Evolutionary conservation across 78 protist species (phyloP), one percentile per base, ranked within the genome.

Genomic region (Andalucia godoyi): DNA sequence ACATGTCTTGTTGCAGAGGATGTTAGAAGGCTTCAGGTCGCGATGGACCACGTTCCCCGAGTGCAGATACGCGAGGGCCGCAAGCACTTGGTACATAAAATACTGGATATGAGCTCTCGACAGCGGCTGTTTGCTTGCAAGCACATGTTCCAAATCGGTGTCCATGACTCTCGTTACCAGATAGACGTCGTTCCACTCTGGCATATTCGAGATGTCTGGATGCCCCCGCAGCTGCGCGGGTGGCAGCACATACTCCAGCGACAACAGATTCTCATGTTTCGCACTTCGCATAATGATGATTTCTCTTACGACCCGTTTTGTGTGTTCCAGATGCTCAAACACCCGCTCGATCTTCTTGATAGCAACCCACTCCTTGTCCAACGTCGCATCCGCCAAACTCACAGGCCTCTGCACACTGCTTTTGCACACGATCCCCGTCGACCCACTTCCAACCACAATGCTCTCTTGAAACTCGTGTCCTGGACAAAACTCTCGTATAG

Each of bases 231-330:
- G 59, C 34, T 63, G 23, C 13, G 6, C n/a, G 27, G 69, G 69
- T n/a, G 66, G 63, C 34, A 71, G 47, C 46, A 71, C 7, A 55
- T 67, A 59, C 33, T 15, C 58, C 50, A 71, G 7, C n/a, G 66
- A 3, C 27, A 71, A 37, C 38, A 71, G 59, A 33, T 67, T 57
- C 36, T 67, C 60, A 47, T 67, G 73, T 13, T 58, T 47, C n/a
- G n/a, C n/a, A n/a, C n/a, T n/a, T n/a, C n/a, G n/a, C n/a, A n/a
- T n/a, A n/a, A n/a, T n/a, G n/a, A n/a, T 83, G 59, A 95, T 57
- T 57, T 95, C 99, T n/a, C 99, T 85, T 29, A 90, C 79, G 4
- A 82, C 76, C 5, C 97, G 77, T 80, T 90, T 92, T 5, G 84
- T 70, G 49, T 92, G 97, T 1, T 76, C 73, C 10, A 71, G 34